Percentiles rank a stretch among this genome's conserved stretches.
These are phyloP conservation scores for Linum lewisii DNA, from an alignment of 345 rosid species.

Conservation along the genomic window DNA sequence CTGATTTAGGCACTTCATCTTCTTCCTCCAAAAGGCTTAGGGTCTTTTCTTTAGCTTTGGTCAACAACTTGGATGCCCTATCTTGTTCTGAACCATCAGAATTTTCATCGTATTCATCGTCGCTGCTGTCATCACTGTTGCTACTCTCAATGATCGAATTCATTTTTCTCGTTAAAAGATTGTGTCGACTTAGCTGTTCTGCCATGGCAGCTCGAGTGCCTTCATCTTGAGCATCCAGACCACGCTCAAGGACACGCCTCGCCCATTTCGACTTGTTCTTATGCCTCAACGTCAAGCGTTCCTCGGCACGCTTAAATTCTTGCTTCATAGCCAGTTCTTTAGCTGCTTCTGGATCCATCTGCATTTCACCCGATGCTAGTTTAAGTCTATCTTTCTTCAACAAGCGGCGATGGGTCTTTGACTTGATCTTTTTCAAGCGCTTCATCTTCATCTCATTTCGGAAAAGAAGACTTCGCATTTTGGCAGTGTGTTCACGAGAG, in stretches of 20 bases:
- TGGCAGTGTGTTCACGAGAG: conserved; percentile 51
- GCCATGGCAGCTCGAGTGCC: conserved; percentile 73
- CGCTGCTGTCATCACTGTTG: conserved; percentile 57
- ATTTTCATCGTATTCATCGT: conserved; percentile 42
- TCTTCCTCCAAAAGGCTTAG: conserved; percentile 50
- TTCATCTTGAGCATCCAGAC: conserved; percentile 63
- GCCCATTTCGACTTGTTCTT: conserved; percentile 86
- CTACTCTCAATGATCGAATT: conserved; percentile 52
- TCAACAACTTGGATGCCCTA: conserved; percentile 39
- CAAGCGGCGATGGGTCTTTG: conserved; percentile 73
- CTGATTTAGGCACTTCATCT: conserved; percentile 53
- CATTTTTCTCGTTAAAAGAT: conserved; percentile 75
- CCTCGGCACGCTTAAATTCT: conserved; percentile 79
- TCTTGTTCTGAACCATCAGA: conserved; percentile 44
- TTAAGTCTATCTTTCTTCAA: conserved; percentile 57
- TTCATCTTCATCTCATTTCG: conserved; percentile 79
- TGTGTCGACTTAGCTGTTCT: conserved; percentile 75
- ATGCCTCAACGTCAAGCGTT: conserved; percentile 69
- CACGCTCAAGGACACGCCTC: conserved; percentile 55
- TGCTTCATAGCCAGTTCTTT: conserved; percentile 75
- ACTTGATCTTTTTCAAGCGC: conserved; percentile 80
- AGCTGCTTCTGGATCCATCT: conserved; percentile 75
- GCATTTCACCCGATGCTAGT: conserved; percentile 31
- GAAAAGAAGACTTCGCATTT: conserved; percentile 83
- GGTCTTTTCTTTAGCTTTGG: conserved; percentile 68